Evolutionary conservation across 2,329 filamentous ascomycete species (phyloP), one percentile per base, ranked within the genome.

Genomic region (Ilyonectria robusta): DNA sequence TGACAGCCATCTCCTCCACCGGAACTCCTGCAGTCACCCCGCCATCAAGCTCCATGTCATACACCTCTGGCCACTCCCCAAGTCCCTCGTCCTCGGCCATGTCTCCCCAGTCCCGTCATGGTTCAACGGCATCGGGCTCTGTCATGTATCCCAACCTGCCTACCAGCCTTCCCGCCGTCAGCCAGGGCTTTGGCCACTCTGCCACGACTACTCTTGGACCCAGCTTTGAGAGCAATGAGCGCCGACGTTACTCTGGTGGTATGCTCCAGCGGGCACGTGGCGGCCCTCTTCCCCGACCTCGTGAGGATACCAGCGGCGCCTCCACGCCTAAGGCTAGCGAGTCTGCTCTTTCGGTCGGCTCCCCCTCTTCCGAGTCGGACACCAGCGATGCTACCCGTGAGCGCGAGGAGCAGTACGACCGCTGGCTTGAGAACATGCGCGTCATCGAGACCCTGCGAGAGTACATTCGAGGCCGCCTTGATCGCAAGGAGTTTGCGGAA

Each of bases 21-120:
- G 91, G 93, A 68, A 95, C 93, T 15, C 92, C 93, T 10, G 92
- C 92, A 10, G 86, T 94, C 70, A 95, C 93, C 3, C 93, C 93
- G 8, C 91, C 92, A 0, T 93, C 91, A 11, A 93, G 91, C 78
- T 88, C 90, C 62, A 86, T 94, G 77, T 94, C 93, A 0, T 94
- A 94, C 82, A 91, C 89, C 44, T 94, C 93, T 11, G 91, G 91
- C 54, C 92, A 94, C 78, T 95, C 93, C 7, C 93, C 93, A 2
- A 88, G 85, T 71, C 89, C 91, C 31, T 93, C 92, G n/a, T 89
- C 88, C 53, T 88, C 91, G 65, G 91, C 87, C 77, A 86, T 94
- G 78, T 93, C 91, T 57, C 92, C 92, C 1, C 85, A 87, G 50
- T 88, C 88, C 13, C 87, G 91, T 61, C 88, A 91, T 77, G 87